phyloP scores from a whole-genome alignment of 2,329 filamentous ascomycete species.

The Curvularia eragrostidis region DNA sequence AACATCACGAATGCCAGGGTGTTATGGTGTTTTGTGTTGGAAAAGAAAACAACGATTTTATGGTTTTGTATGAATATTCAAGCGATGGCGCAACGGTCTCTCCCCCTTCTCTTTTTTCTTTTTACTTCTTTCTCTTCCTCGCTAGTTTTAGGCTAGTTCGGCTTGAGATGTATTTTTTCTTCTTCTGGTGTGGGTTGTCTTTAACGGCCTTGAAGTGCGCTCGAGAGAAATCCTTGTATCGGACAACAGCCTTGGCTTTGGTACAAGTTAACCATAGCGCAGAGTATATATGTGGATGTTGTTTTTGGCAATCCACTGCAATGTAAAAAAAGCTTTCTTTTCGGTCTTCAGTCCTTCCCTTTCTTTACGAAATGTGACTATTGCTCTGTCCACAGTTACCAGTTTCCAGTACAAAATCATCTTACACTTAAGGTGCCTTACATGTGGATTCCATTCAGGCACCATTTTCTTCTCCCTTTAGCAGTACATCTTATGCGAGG shows the following conservation, averaged over 20 bases:
- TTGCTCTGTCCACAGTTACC: background rate
- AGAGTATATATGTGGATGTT: background rate
- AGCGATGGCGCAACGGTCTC: slow-evolving; percentile 43
- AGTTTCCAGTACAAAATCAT: background rate
- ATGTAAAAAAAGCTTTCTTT: background rate
- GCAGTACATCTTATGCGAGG: slow-evolving; percentile 35
- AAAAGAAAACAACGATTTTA: slow-evolving; percentile 7
- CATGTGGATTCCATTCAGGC: background rate
- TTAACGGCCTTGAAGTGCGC: background rate
- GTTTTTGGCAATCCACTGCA: too few species aligned
- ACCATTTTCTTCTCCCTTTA: slow-evolving; percentile 8
- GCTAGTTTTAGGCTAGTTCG: slow-evolving; percentile 13
- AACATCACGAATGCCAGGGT: background rate
- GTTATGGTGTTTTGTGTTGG: background rate
- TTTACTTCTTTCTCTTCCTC: slow-evolving; percentile 10
- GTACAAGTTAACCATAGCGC: background rate
- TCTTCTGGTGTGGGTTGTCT: background rate
- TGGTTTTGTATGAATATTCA: slow-evolving; percentile 31
- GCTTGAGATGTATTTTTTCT: slow-evolving; percentile 26
- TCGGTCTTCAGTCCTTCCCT: background rate
- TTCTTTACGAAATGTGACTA: background rate
- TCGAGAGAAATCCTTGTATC: background rate
- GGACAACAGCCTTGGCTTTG: background rate
- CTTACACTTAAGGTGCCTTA: background rate
- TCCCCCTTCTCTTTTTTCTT: slow-evolving; percentile 20